Conservation (phyloP, 345 rosid species). For the Corchorus olitorius region DNA sequence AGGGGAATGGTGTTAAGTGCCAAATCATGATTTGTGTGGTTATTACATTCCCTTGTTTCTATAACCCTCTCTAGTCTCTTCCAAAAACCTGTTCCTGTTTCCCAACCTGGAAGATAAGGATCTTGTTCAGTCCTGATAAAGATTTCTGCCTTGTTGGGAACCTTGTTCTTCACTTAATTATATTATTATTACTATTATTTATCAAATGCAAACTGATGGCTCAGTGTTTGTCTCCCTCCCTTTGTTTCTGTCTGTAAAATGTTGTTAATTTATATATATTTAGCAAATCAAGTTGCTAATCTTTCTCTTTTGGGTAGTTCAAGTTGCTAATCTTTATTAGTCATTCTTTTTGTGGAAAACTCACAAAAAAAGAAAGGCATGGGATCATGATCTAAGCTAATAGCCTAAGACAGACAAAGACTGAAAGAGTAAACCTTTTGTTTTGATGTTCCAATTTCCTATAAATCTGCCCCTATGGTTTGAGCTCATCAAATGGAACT, state of each 20-base stretch:
- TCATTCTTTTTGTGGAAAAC: neutral
- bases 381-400: neutral
- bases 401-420: neutral
- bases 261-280: neutral
- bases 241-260: conserved; percentile 7
- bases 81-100: neutral
- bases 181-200: neutral
- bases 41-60: conserved; percentile 2
- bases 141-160: conserved; percentile 3
- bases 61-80: neutral
- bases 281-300: neutral
- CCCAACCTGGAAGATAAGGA: conserved; percentile 11
- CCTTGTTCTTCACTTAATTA: neutral
- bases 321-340: neutral
- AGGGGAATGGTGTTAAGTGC: conserved; percentile 4
- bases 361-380: neutral
- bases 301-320: neutral
- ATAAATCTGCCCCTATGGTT: neutral
- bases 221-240: conserved; percentile 6
- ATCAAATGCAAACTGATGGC: neutral
- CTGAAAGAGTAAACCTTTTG: neutral
- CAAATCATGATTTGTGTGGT: conserved; percentile 16
- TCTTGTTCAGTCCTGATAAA: neutral
- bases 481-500: neutral
- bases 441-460: neutral